Base-by-base conservation (phyloP, 257 asterid genomes). In the Solanum tarijense region DNA sequence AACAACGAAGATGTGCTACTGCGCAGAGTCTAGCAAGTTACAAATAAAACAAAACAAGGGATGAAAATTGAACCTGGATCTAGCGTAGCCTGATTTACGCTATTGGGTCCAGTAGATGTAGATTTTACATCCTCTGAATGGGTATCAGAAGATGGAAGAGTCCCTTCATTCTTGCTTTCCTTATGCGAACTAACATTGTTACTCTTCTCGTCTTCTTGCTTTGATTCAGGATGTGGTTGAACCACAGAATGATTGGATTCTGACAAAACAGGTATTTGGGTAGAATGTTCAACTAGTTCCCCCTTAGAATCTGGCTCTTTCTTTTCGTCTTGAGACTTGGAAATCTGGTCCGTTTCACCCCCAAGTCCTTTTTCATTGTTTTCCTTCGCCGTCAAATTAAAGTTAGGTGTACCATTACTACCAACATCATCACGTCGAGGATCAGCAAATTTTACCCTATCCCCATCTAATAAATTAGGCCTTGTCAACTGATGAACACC, bases 401-500 rank as follows among this genome's bases (percentile, higher is more conserved):
- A 87, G 55, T 38, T 52, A 34, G 74, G 43, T 12, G 73, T 39
- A 69, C 9, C 38, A 41, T 34, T 85, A 41, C 8, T 75, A 82
- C 25, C 84, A 23, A 9, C 69, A 87, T 62, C 78, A 36, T 34
- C 78, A 31, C 14, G 76, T 10, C 34, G 81, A 35, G 91, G 36
- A 32, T 86, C 90, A 41, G 90, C n/a, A 89, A 39, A 88, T 60
- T 86, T 32, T 78, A 84, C 69, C 87, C 79, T 76, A 58, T 83
- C 60, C 16, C 73, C 35, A 58, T 90, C 8, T 13, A 86, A 89
- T 12, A 86, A 87, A 66, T 38, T 89, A 36, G 89, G 62, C 84
- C 84, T 87, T 68, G 85, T 88, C 35, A 91, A 65, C 87, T 73
- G 90, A 73, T 86, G 91, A 58, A 90, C 88, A 55, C 90, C 91